Evolutionary conservation across 2,329 filamentous ascomycete species (phyloP).

Genomic region (Elsinoe necatrix): DNA sequence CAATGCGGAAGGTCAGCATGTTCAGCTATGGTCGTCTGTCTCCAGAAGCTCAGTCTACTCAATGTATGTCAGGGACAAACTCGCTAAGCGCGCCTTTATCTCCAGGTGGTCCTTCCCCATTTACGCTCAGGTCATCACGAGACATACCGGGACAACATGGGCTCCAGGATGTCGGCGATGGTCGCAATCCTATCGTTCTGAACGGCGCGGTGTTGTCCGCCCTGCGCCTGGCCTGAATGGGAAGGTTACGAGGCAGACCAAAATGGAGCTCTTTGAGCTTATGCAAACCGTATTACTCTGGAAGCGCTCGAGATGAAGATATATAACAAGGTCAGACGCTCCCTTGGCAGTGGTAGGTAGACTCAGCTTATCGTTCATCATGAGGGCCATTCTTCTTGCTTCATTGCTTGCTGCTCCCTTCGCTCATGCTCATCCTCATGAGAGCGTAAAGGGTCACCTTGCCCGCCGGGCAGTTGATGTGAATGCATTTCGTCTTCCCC

Average conservation of each 20-base stretch:
- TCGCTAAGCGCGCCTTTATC: slow-evolving; percentile 11
- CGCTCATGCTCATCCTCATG: slow-evolving; percentile 4
- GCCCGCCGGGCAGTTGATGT: slow-evolving; percentile 26
- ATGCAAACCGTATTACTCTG: neutral
- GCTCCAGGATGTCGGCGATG: slow-evolving; percentile 1
- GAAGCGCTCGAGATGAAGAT: neutral
- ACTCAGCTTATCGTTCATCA: neutral
- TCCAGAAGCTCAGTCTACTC: neutral
- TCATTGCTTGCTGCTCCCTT: slow-evolving; percentile 7
- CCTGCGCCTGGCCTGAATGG: slow-evolving; percentile 3
- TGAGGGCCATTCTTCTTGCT: slow-evolving; percentile 12
- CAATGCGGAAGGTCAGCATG: slow-evolving; percentile 13
- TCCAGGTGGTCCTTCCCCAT: slow-evolving; percentile 2
- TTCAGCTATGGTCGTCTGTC: neutral
- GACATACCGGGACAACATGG: neutral
- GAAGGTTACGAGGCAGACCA: neutral
- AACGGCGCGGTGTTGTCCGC: neutral
- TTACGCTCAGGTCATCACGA: slow-evolving; percentile 6
- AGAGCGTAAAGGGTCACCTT: neutral
- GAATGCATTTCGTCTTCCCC: slow-evolving; percentile 27
- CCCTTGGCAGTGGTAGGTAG: neutral
- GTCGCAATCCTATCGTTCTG: neutral
- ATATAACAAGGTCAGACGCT: neutral
- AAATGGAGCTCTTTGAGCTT: neutral
- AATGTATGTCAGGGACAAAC: neutral